A percentile compares a stretch with the other conserved stretches of the same genome.
These are phyloP conservation scores for Phialophora tarda DNA, from an alignment of 2,329 filamentous ascomycete genomes.

Conservation along the genomic window DNA sequence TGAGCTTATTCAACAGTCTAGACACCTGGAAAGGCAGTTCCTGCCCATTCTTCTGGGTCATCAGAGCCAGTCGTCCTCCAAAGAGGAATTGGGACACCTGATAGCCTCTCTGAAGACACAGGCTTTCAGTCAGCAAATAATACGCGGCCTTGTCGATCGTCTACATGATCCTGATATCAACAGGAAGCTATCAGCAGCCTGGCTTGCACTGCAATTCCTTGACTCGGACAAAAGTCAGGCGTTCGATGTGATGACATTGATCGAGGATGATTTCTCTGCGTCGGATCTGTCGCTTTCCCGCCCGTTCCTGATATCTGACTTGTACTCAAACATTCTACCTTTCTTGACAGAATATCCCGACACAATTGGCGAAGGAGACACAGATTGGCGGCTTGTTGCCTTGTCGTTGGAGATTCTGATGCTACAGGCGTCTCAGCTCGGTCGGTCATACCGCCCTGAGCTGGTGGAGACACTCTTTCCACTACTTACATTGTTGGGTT, in stretches of 20 bases:
- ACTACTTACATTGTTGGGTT: slow-evolving; percentile 84
- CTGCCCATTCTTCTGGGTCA: slow-evolving; percentile 36
- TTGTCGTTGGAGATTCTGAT: slow-evolving; percentile 81
- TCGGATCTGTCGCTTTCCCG: slow-evolving; percentile 44
- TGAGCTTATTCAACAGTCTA: slow-evolving; percentile 22
- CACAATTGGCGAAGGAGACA: slow-evolving; percentile 44
- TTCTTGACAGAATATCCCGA: slow-evolving; percentile 46
- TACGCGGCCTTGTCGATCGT: slow-evolving; percentile 68
- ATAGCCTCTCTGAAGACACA: slow-evolving; percentile 61
- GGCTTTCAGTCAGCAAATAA: slow-evolving; percentile 57
- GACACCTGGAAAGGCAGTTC: slow-evolving; percentile 16
- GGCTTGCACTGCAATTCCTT: slow-evolving; percentile 77
- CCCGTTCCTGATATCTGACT: slow-evolving; percentile 50
- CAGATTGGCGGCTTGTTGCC: slow-evolving; percentile 75
- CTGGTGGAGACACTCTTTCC: slow-evolving; percentile 92
- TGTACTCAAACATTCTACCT: slow-evolving; percentile 52
- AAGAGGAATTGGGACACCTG: slow-evolving; percentile 65
- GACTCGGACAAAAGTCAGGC: slow-evolving; percentile 53
- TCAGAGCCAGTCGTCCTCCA: slow-evolving; percentile 50
- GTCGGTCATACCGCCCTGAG: slow-evolving; percentile 75
- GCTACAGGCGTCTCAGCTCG: slow-evolving; percentile 71
- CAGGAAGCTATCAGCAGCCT: slow-evolving; percentile 72
- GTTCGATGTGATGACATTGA: slow-evolving; percentile 67
- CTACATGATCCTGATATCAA: slow-evolving; percentile 64
- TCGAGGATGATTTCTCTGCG: slow-evolving; percentile 59